A percentile compares a stretch with the other conserved stretches of the same genome.
Conservation (phyloP, 164 flowering plant genomes). For the Pachysandra terminalis region DNA sequence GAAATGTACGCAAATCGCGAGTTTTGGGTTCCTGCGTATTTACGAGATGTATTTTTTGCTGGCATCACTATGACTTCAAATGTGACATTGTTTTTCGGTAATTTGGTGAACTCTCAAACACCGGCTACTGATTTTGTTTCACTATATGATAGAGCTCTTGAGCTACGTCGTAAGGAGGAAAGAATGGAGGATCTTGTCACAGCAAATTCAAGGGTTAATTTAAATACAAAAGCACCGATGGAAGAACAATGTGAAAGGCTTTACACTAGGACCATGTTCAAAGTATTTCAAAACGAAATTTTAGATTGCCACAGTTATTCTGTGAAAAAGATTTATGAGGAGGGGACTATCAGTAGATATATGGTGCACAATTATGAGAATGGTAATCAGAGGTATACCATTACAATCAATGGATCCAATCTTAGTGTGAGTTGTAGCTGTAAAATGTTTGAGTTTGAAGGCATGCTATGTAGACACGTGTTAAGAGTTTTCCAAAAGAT, state of each 20-base stretch:
- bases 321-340: conserved; percentile 48
- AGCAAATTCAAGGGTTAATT: conserved; percentile 30
- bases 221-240: conserved; percentile 52
- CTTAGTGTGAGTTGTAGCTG: conserved; percentile 48
- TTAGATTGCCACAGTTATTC: conserved; percentile 36
- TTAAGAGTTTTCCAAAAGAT: conserved; percentile 44
- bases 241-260: conserved; percentile 59
- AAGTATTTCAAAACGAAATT: conserved; percentile 51
- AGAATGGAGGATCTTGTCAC: conserved; percentile 45
- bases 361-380: conserved; percentile 39
- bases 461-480: conserved; percentile 55
- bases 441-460: conserved; percentile 58
- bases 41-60: conserved; percentile 49
- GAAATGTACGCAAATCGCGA: too few species aligned
- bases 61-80: conserved; percentile 43
- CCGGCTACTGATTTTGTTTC: conserved; percentile 42
- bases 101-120: conserved; percentile 33
- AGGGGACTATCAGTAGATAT: conserved; percentile 42
- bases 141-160: conserved; percentile 39
- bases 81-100: conserved; percentile 37
- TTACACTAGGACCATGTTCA: conserved; percentile 44
- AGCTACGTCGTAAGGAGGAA: conserved; percentile 47
- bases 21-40: conserved; percentile 51
- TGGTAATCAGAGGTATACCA: conserved; percentile 43
- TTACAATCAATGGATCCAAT: conserved; percentile 40